Conservation (phyloP, 2,329 filamentous ascomycete species). For the Epichloe typhina region DNA sequence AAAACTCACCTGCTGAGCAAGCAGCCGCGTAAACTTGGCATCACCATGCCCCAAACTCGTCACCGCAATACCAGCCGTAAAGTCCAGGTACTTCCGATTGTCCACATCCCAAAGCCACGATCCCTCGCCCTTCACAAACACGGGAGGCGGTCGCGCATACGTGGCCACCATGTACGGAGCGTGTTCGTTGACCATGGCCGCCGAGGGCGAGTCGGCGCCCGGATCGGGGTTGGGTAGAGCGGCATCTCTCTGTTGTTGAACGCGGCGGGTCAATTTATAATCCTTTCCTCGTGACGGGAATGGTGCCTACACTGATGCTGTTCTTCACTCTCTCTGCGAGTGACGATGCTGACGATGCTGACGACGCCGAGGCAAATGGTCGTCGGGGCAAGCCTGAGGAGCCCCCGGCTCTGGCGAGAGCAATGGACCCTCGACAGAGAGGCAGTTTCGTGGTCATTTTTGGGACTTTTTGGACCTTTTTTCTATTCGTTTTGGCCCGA, state of each 20-base stretch:
- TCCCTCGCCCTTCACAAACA: conserved; percentile 80
- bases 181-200: conserved; percentile 60
- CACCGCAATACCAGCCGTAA: conserved; percentile 92
- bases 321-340: conserved; percentile 20
- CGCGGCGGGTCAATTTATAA: neutral
- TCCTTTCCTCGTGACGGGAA: neutral
- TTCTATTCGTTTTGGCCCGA: neutral
- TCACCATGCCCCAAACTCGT: conserved; percentile 88
- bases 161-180: conserved; percentile 89
- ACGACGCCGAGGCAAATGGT: conserved; percentile 9
- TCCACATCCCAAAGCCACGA: conserved; percentile 85
- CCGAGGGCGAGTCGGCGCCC: conserved; percentile 57
- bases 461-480: neutral
- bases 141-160: conserved; percentile 77
- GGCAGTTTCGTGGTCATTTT: conserved; percentile 28
- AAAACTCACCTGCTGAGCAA: conserved; percentile 57
- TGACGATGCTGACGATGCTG: conserved; percentile 19
- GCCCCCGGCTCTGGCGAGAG: conserved; percentile 14
- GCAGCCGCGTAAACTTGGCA: conserved; percentile 57
- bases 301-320: conserved; percentile 18
- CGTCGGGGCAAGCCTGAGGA: neutral
- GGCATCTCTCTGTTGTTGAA: conserved; percentile 16
- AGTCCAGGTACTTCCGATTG: conserved; percentile 80
- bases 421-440: conserved; percentile 24
- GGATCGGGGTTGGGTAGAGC: conserved; percentile 57